Base-by-base conservation (phyloP, 108 stramenopile species). In the Cyclotella choctawhatcheeana region DNA sequence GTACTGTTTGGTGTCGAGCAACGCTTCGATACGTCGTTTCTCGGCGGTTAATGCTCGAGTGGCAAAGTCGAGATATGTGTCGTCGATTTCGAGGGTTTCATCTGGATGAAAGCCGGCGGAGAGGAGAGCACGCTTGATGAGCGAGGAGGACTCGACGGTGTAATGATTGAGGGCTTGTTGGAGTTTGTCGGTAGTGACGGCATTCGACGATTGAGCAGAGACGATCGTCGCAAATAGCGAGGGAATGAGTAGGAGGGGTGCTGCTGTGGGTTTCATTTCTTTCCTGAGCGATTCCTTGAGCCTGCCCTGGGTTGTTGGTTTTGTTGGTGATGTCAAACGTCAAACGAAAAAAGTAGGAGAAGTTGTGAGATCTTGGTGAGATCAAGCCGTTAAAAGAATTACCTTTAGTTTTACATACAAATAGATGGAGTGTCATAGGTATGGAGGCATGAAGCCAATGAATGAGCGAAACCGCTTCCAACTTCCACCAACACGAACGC, bases 1-100 rank as follows among this genome's bases (percentile, higher is more conserved):
- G 27, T 1, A 31, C 31, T 31, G 16, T 12, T 29, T 56, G 27
- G 55, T 30, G 0, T 56, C 55, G 55, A 56, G 27, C 8, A 56
- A 52, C 13, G 17, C 13, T 31, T 52, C 43, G 47, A 79, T 68
- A 26, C 79, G 32, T 25, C 32, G 13, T 47, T 65, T 66, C 30
- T 79, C 79, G 27, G 37, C 29, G 13, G 2, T 48, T 21, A 79
- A 20, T 5, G 79, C 79, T 14, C 71, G 29, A 1, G 67, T 58
- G 22, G 79, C 79, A 40, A 79, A 68, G 48, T 79, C 71, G 21
- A 79, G 60, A 56, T 79, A 79, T 12, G 58, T 58, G 18, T 73
- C 71, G 59, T 62, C 58, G 21, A 71, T 25, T 51, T 71, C 71
- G 43, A 70, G 21, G 7, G 59, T 72, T 44, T 72, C 66, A 16